Evolutionary conservation across 2,329 filamentous ascomycete species (phyloP).

Genomic region (Microcyclospora pomicola): DNA sequence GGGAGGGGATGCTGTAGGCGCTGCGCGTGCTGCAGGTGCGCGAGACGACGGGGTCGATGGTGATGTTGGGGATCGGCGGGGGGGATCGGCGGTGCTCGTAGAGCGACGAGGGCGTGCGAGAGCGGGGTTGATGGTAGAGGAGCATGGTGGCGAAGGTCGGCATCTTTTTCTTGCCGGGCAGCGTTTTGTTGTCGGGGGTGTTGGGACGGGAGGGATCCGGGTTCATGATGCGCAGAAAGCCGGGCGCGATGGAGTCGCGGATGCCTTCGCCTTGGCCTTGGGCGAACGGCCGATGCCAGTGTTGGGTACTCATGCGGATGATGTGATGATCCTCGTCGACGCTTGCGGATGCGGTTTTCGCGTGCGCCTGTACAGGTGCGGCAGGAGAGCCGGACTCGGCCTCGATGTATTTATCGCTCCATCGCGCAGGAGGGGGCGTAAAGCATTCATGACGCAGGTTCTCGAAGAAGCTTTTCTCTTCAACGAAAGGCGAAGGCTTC

Average conservation of each 20-base stretch:
- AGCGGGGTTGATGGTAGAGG: constrained; percentile 13
- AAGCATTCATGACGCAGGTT: not conserved
- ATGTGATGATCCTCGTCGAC: constrained; percentile 21
- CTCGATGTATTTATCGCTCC: not conserved
- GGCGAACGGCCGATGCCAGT: constrained; percentile 22
- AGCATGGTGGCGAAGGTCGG: constrained; percentile 7
- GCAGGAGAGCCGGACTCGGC: constrained; percentile 9
- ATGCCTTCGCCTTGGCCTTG: constrained; percentile 19
- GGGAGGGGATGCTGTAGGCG: constrained; percentile 13
- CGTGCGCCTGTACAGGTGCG: too few relatives aligned
- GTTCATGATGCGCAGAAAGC: constrained; percentile 20
- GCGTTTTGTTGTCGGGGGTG: too few relatives aligned
- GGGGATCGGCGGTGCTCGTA: constrained; percentile 5
- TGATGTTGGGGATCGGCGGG: constrained; percentile 6
- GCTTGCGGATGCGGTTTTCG: too few relatives aligned
- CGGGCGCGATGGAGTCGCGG: constrained; percentile 16
- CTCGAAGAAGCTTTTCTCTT: too few relatives aligned
- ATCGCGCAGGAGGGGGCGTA: not conserved
- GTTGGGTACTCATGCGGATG: constrained; percentile 20
- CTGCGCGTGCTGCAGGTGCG: constrained; percentile 13
- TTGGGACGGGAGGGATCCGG: constrained; percentile 16
- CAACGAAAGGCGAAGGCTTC: too few relatives aligned
- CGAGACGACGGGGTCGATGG: constrained; percentile 13
- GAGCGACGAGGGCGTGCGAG: constrained; percentile 8
- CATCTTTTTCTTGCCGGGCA: too few relatives aligned